A percentile compares a stretch with the other conserved stretches of the same genome.
Evolutionary conservation across 202 grass and related monocot genomes (phyloP).

Genomic region (Miscanthus sacchariflorus): DNA sequence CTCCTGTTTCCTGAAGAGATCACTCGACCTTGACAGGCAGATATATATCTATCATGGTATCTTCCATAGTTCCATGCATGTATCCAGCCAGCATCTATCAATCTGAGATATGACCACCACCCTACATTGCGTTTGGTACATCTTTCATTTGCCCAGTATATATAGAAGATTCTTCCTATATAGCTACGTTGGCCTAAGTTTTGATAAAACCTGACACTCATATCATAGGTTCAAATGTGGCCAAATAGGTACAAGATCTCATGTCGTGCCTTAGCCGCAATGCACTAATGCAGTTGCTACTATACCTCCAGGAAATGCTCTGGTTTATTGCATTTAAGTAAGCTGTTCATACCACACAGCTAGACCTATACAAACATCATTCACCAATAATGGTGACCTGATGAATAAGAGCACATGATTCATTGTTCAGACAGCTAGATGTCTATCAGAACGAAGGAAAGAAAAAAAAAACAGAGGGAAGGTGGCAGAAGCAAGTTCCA

Average conservation of each 20-base stretch:
- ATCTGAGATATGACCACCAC: not conserved
- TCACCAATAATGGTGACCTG: not conserved
- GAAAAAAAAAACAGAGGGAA: not conserved
- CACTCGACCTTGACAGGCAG: no score
- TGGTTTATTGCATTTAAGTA: not conserved
- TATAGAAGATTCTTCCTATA: constrained; percentile 8
- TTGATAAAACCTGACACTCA: not conserved
- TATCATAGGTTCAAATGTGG: constrained; percentile 18
- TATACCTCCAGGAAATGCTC: not conserved
- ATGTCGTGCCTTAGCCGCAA: no score
- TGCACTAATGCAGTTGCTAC: not conserved
- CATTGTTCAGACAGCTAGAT: not conserved
- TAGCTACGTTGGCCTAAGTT: not conserved
- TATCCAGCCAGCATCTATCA: not conserved
- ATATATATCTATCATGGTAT: not conserved
- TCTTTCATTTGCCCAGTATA: not conserved
- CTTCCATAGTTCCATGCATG: not conserved
- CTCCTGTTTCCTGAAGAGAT: constrained; percentile 8
- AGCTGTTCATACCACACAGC: not conserved
- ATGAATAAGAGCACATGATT: not conserved
- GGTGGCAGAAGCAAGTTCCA: not conserved
- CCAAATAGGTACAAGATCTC: not conserved
- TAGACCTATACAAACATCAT: not conserved
- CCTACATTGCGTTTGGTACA: not conserved
- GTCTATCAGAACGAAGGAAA: not conserved